phyloP scores from a whole-genome alignment of 768 basidiomycete species.

The Russula dissimulans region DNA sequence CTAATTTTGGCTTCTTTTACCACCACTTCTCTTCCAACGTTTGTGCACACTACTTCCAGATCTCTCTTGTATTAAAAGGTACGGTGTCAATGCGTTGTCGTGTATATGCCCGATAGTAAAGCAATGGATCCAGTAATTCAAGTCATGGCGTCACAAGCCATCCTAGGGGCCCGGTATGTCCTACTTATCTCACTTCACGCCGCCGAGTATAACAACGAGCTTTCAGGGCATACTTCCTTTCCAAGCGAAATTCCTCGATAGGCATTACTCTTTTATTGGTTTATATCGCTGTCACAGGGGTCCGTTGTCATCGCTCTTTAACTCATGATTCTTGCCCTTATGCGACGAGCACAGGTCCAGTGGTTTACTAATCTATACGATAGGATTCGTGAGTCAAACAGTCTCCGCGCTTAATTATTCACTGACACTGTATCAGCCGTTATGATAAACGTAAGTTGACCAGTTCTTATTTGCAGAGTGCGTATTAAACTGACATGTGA shows the following conservation, averaged over 20 bases:
- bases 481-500: neutral
- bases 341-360: conserved; percentile 34
- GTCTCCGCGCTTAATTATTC: neutral
- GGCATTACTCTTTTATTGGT: conserved; percentile 31
- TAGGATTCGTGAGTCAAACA: conserved; percentile 36
- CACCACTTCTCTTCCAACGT: conserved; percentile 35
- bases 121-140: conserved; percentile 39
- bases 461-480: neutral
- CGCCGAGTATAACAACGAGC: neutral
- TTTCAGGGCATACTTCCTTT: conserved; percentile 48
- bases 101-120: neutral
- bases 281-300: conserved; percentile 37
- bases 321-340: neutral
- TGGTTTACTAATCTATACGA: conserved; percentile 47
- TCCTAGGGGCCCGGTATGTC: conserved; percentile 49
- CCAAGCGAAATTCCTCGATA: conserved; percentile 35
- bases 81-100: conserved; percentile 1
- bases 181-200: neutral
- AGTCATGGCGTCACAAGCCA: conserved; percentile 54
- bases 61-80: conserved; percentile 59
- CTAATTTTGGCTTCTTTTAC: conserved; percentile 53
- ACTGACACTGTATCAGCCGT: conserved; percentile 14
- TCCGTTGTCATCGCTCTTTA: conserved; percentile 29
- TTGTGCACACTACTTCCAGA: conserved; percentile 42
- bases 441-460: neutral